A percentile compares a stretch with the other conserved stretches of the same genome.
These are phyloP conservation scores for Septoria petroselini DNA, from an alignment of 2,329 filamentous ascomycete genomes.

Conservation along the genomic window DNA sequence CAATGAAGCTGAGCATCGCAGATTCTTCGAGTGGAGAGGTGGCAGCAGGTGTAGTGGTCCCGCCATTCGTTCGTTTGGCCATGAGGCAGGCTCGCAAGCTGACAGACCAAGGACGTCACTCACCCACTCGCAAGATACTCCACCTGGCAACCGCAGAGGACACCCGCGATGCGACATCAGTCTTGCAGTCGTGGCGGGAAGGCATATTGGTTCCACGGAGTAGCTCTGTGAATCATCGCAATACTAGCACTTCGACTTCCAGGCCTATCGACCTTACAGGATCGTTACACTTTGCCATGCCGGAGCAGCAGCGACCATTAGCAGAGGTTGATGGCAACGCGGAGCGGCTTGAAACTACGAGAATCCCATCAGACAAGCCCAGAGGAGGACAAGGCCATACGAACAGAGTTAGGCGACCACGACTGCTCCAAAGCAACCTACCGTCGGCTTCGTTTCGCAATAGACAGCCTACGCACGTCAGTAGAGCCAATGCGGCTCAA, in stretches of 20 bases:
- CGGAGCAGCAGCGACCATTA: too few relatives aligned
- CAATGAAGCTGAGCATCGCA: conserved; percentile 47
- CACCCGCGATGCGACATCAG: conserved; percentile 53
- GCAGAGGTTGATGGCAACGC: too few relatives aligned
- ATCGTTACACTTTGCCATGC: too few relatives aligned
- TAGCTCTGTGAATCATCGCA: not conserved
- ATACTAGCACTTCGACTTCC: not conserved
- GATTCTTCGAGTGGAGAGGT: conserved; percentile 43
- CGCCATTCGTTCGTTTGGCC: conserved; percentile 57
- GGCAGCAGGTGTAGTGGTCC: conserved; percentile 34
- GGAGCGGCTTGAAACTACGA: too few relatives aligned
- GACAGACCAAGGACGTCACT: conserved; percentile 50
- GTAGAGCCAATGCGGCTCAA: not conserved
- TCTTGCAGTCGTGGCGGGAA: conserved; percentile 51
- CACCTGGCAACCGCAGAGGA: conserved; percentile 52
- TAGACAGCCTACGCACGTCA: not conserved
- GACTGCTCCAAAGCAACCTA: too few relatives aligned
- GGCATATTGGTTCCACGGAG: conserved; percentile 37
- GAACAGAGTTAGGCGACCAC: too few relatives aligned
- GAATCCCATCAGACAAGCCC: too few relatives aligned
- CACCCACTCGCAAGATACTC: conserved; percentile 52
- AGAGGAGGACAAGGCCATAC: too few relatives aligned
- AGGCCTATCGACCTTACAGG: not conserved
- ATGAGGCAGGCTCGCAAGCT: conserved; percentile 51
- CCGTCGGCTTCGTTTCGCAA: not conserved